Base-by-base conservation (phyloP, 2,329 filamentous ascomycete genomes). In the Botrytis fragariae region DNA sequence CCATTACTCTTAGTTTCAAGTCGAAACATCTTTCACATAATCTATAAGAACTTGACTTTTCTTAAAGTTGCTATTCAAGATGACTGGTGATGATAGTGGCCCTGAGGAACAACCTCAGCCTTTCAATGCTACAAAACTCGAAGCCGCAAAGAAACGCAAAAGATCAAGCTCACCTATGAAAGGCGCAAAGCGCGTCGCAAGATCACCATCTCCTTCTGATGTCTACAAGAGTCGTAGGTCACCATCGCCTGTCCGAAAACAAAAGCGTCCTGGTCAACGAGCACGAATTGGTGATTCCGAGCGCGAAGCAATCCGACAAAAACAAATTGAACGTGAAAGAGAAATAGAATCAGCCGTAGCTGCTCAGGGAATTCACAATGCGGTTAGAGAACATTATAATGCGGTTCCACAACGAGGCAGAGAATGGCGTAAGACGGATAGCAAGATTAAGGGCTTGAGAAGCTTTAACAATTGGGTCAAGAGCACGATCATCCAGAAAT, bases 391-490 rank as follows among this genome's bases (percentile, higher is more conserved):
- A 77, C 95, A 98, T 83, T 99, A 99, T 87, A 99, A 99, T 83
- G 91, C 93, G 54, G 95, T 98, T 0, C 95, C 95, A 0, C 93
- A 99, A 84, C 90, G 95, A 44, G 96, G 96, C 20, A 90, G 95
- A 71, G 94, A 98, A 80, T 99, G 96, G 95, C 90, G 96, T 68
- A 94, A 92, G 81, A 97, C 94, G 10, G 94, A 97, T 79, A 97
- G 93, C 82, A 92, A 93, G 79, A 99, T 99, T 85, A 97, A 97
- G 84, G 96, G 96, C 0, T 85, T 99, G 71, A 90, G 96, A 71
- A 93, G 92, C 77, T 96, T 97, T 86, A 99, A 99, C 85, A 99
- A 99, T 83, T 99, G 96, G 96, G 89, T 99, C 84, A 99, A 99
- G 86, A 97, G 94, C 81, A 95, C 93, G 68, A 89, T 98, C 78